Evolutionary conservation across 148 eudicot genomes (phyloP), one percentile per base, ranked within the genome.

Genomic region (Spergularia marina): DNA sequence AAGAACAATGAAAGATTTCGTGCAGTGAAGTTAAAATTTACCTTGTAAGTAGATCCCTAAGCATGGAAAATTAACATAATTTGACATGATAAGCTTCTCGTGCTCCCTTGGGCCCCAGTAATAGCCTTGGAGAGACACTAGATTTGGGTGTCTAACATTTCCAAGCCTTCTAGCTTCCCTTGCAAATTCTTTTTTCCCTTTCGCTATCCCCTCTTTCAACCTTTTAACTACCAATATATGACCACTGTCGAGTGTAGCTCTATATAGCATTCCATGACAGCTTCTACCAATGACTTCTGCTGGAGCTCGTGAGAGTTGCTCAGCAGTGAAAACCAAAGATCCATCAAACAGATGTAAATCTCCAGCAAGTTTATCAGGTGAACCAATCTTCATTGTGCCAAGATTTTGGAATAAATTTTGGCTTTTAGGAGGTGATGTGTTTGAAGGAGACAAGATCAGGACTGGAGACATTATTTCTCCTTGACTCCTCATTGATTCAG

Each of bases 71-170:
- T 84, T 75, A 13, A 89, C 74, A 52, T 87, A 91, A 73, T 68
- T 80, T n/a, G 96, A 87, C 57, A 91, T 68, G 40, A 91, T 72
- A 64, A 91, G 86, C 86, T 84, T 88, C 83, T 91, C 96, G 51
- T 89, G 89, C 76, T 91, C 91, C 80, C 78, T 89, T 15, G 89
- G 87, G 16, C 92, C 96, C 92, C 96, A 91, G 70, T 89, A 91
- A 75, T 83, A 91, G 39, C 91, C 96, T 64, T 78, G 90, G 21
- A 91, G 80, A 52, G 92, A 80, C 39, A 88, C 89, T 16, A 91
- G 79, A 83, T 87, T 88, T 13, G 89, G 86, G 79, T 91, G 91
- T 65, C 82, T 85, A 18, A 87, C 86, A 74, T 56, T 80, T 16
- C 92, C 92, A 17, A 91, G 88, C 76, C 89, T 91, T 74, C 82